A percentile compares a stretch with the other conserved stretches of the same genome.
Conservation (phyloP, 2,329 filamentous ascomycete genomes). For the Monosporascus sp. region DNA sequence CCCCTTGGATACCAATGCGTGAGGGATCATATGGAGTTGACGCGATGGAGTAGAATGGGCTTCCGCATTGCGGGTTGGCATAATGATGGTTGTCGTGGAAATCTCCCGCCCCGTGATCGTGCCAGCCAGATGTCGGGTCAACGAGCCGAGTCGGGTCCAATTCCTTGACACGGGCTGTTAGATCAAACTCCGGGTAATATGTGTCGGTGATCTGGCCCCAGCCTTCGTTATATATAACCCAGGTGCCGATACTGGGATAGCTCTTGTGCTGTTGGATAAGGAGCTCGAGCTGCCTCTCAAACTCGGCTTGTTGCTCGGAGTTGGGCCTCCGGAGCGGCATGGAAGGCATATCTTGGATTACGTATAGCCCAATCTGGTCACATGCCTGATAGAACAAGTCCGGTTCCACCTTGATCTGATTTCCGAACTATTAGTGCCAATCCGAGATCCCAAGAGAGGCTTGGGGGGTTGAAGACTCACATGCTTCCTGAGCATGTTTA, state of each 20-base stretch:
- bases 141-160: conserved; percentile 62
- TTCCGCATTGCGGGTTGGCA: conserved; percentile 65
- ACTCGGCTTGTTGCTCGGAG: conserved; percentile 45
- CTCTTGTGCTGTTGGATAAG: conserved; percentile 59
- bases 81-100: conserved; percentile 69
- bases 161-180: conserved; percentile 49
- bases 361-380: conserved; percentile 59
- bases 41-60: conserved; percentile 58
- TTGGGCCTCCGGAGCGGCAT: conserved; percentile 36
- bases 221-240: conserved; percentile 69
- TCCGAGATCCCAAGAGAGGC: too few species aligned
- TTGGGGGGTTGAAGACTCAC: conserved; percentile 34
- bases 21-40: conserved; percentile 51
- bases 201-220: conserved; percentile 56
- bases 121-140: conserved; percentile 60
- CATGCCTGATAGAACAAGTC: conserved; percentile 65
- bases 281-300: conserved; percentile 52
- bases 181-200: conserved; percentile 49
- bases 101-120: conserved; percentile 64
- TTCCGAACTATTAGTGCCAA: background rate
- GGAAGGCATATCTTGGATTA: conserved; percentile 71
- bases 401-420: conserved; percentile 60
- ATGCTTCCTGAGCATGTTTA: conserved; percentile 69
- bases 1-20: conserved; percentile 65
- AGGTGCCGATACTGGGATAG: conserved; percentile 61